phyloP scores from a whole-genome alignment of 2,329 filamentous ascomycete genomes.

The Aspergillus caelatus region DNA sequence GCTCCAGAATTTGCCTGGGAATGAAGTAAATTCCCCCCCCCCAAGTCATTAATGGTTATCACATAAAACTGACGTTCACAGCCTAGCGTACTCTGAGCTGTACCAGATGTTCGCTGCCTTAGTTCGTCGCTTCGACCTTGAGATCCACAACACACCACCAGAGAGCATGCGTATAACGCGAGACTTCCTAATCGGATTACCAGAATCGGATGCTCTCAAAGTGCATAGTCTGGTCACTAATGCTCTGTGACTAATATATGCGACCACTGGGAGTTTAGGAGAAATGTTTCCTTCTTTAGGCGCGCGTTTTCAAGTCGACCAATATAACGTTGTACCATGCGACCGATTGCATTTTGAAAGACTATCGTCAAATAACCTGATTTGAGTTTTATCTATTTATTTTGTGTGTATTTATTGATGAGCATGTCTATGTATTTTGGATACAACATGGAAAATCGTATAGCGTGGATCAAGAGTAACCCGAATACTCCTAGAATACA shows the following conservation, averaged over 20 bases:
- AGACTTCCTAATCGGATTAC: slow-evolving; percentile 18
- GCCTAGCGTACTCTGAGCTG: slow-evolving; percentile 35
- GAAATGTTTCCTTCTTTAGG: neutral
- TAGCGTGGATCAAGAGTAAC: no score
- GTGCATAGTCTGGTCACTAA: neutral
- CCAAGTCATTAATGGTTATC: no score
- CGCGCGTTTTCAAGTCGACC: neutral
- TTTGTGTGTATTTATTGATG: no score
- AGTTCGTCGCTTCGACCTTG: slow-evolving; percentile 29
- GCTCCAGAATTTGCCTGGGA: slow-evolving; percentile 47
- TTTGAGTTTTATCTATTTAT: no score
- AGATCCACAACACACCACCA: slow-evolving; percentile 29
- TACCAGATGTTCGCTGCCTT: slow-evolving; percentile 30
- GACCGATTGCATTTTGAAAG: no score
- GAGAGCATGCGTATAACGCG: slow-evolving; percentile 28
- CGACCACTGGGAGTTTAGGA: neutral
- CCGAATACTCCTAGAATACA: no score
- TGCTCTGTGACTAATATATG: neutral
- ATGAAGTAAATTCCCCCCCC: slow-evolving; percentile 37
- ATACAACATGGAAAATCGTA: no score
- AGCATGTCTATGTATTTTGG: neutral
- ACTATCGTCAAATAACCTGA: neutral
- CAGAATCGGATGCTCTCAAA: neutral
- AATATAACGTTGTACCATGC: no score
- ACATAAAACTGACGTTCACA: slow-evolving; percentile 8